phyloP scores from a whole-genome alignment of 768 basidiomycete species.

The Boletus barrowsii region DNA sequence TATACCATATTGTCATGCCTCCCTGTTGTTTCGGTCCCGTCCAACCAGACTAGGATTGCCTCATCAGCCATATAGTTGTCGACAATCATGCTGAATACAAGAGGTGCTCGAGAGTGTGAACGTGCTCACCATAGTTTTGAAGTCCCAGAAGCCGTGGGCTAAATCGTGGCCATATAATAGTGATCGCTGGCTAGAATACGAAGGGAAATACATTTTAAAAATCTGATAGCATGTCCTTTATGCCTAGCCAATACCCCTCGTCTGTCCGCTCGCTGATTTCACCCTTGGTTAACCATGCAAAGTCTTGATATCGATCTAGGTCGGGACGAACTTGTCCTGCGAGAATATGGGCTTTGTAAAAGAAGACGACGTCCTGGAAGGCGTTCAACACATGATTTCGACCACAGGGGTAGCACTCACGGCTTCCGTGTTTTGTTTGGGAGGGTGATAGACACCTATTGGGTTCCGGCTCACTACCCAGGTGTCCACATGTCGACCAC shows the following conservation, averaged over 20 bases:
- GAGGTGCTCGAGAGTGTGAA: neutral
- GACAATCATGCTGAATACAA: neutral
- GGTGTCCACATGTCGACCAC: constrained; percentile 82
- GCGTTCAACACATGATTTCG: neutral
- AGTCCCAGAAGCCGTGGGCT: neutral
- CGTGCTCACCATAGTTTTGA: neutral
- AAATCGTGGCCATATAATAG: neutral
- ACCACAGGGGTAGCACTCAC: constrained; percentile 24
- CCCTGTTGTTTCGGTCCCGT: too few species aligned
- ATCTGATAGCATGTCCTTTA: constrained; percentile 82
- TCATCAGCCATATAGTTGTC: neutral
- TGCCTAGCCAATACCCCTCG: constrained; percentile 66
- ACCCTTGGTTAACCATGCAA: constrained; percentile 93
- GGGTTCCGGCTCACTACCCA: constrained; percentile 94
- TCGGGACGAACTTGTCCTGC: constrained; percentile 76
- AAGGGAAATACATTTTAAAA: constrained; percentile 22
- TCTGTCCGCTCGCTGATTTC: constrained; percentile 77
- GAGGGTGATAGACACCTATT: constrained; percentile 70
- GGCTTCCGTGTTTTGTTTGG: constrained; percentile 35
- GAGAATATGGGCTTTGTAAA: constrained; percentile 92
- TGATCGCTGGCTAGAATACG: neutral
- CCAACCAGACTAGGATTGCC: too few species aligned
- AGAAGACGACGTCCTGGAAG: constrained; percentile 70
- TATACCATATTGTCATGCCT: too few species aligned
- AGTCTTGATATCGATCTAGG: constrained; percentile 57